Percentiles rank a stretch among this genome's conserved stretches.
Evolutionary conservation across 495 filamentous ascomycete genomes (phyloP).

Genomic region (Penicillium fimorum): DNA sequence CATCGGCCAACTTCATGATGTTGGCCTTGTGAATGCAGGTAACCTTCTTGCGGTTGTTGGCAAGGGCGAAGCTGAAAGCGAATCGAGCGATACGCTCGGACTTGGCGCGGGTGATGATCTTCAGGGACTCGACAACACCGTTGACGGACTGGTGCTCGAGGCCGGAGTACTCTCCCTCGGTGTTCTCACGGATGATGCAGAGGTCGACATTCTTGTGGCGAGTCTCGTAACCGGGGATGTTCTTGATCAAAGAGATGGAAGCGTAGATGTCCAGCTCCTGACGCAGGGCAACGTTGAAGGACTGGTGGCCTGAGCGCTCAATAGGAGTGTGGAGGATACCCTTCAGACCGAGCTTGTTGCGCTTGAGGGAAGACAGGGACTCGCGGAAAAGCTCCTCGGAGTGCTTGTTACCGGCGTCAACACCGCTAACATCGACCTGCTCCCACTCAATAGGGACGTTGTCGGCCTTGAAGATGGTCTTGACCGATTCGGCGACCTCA

Average conservation of each 20-base stretch:
- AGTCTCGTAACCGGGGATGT: slow-evolving; percentile 96
- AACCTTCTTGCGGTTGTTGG: slow-evolving; percentile 97
- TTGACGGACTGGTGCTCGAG: slow-evolving; percentile 97
- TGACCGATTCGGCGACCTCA: slow-evolving; percentile 96
- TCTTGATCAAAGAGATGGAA: slow-evolving; percentile 96
- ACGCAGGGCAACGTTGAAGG: slow-evolving; percentile 97
- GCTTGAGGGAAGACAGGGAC: slow-evolving; percentile 88
- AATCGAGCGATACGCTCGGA: slow-evolving; percentile 99
- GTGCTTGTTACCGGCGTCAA: slow-evolving; percentile 82
- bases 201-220: slow-evolving; percentile 95
- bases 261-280: slow-evolving; percentile 99
- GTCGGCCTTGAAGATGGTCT: slow-evolving; percentile 99
- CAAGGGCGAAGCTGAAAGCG: slow-evolving; percentile 93
- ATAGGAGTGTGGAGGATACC: slow-evolving; percentile 95
- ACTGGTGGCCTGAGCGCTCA: slow-evolving; percentile 95
- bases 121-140: slow-evolving; percentile 97
- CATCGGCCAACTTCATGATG: slow-evolving; percentile 99
- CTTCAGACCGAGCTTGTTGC: slow-evolving; percentile 98
- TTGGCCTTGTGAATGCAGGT: slow-evolving; percentile 99
- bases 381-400: slow-evolving; percentile 93
- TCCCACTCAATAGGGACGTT: slow-evolving; percentile 99
- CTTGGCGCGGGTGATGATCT: slow-evolving; percentile 98
- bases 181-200: slow-evolving; percentile 99
- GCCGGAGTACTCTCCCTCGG: slow-evolving; percentile 98
- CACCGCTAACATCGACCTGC: slow-evolving; percentile 92